Evolutionary conservation across 2,329 filamentous ascomycete species (phyloP), one percentile per base, ranked within the genome.

Genomic region (Arachnopeziza araneosa): DNA sequence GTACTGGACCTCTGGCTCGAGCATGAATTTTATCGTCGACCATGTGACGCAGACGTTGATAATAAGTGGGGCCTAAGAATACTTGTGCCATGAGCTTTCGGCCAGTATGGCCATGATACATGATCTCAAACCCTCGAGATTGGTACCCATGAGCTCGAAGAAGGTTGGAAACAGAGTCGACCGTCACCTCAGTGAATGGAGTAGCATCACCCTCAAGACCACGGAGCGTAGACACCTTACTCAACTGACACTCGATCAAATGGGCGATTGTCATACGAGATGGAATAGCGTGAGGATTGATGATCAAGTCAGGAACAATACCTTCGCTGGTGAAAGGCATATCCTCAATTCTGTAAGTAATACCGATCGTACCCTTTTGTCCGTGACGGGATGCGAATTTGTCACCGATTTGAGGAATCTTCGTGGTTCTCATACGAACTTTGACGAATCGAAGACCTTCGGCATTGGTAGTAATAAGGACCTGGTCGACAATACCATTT

Each of bases 231-330:
- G 92, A 91, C 44, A 99, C 95, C 75, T 99, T 99, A 74, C 91
- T 96, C 59, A 99, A 84, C 68, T 98, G 83, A 83, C 95, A 99
- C 80, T 99, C 95, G 74, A 99, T 96, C 84, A 99, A 93, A 82
- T 99, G 95, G 70, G 95, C 95, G 86, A 99, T 99, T 2, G 96
- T 99, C 95, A 99, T 99, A 85, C 95, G 95, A 58, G 95, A 99
- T 0, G 95, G 95, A 83, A 99, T 99, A 73, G 95, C 96, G 82
- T 99, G 95, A 1, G 95, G 95, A 76, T 99, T 99, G 81, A 99
- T 98, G 76, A 99, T 97, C 64, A 99, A 83, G 76, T 99, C 96
- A 0, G 96, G 95, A 0, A 89, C 89, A 57, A 99, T 84, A 69
- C 96, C 95, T 73, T 98, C 91, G 48, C 86, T 81, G 2, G 91